phyloP scores from a whole-genome alignment of 208 protist species.

The Leishmania mexicana region DNA sequence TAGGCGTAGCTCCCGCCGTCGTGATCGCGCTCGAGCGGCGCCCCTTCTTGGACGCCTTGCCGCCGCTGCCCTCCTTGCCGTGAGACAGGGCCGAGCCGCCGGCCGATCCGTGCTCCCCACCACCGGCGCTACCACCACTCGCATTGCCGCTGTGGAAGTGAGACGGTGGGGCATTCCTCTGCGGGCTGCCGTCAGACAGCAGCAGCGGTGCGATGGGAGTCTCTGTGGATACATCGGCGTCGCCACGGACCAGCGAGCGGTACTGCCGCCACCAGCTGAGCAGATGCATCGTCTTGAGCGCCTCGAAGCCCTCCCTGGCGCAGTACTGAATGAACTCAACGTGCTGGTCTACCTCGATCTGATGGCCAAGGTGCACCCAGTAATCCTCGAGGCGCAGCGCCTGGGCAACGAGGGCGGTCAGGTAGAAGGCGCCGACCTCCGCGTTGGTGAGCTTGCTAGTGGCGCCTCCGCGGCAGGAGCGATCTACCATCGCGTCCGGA shows the following conservation, averaged over 20 bases:
- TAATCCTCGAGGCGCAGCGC: conserved; percentile 59
- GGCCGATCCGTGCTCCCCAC: background rate
- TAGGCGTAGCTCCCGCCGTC: background rate
- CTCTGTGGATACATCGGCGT: background rate
- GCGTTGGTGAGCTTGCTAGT: conserved; percentile 9
- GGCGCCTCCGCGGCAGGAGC: background rate
- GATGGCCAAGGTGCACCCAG: conserved; percentile 61
- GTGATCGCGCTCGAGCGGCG: background rate
- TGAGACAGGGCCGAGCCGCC: background rate
- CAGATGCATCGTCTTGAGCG: conserved; percentile 69
- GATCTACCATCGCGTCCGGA: background rate
- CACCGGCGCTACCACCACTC: background rate
- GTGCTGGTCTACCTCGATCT: conserved; percentile 72
- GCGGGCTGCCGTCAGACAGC: conserved; percentile 33
- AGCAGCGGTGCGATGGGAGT: conserved; percentile 2
- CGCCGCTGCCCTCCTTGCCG: background rate
- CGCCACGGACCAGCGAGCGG: conserved; percentile 32
- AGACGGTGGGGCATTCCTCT: background rate
- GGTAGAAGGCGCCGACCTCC: conserved; percentile 24
- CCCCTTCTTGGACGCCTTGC: conserved; percentile 13
- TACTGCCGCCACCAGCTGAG: conserved; percentile 47
- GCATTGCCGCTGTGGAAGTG: background rate
- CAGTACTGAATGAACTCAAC: conserved; percentile 73
- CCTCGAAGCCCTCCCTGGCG: conserved; percentile 47
- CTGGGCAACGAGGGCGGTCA: conserved; percentile 50